Evolutionary conservation across 176 grass and related monocot genomes (phyloP).

Genomic region (Juncus effusus): DNA sequence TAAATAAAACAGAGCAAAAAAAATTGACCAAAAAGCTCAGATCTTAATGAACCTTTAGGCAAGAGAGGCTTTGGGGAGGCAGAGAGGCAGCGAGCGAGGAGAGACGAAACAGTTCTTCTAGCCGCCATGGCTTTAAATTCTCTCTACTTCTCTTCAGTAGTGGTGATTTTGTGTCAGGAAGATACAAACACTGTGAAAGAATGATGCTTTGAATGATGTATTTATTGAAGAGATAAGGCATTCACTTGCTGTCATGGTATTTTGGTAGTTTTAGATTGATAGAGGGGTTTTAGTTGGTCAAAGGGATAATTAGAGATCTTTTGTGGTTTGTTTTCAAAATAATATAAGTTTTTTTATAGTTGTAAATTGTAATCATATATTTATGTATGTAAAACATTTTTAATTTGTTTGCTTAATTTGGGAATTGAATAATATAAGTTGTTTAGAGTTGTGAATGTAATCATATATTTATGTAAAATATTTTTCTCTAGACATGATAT

Average conservation of each 20-base stretch:
- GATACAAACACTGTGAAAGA: neutral
- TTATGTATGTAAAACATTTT: no score
- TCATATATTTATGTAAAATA: no score
- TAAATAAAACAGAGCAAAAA: neutral
- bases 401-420: no score
- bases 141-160: slow-evolving; percentile 13
- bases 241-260: neutral
- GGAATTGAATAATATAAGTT: no score
- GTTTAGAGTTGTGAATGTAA: no score
- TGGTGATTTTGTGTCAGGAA: slow-evolving; percentile 10
- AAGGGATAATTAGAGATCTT: no score
- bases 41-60: slow-evolving; percentile 36
- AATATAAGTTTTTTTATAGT: no score
- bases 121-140: slow-evolving; percentile 41
- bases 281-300: neutral
- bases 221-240: no score
- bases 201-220: no score
- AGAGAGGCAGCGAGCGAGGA: slow-evolving; percentile 39
- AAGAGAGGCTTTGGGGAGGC: slow-evolving; percentile 9
- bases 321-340: no score
- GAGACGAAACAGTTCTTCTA: slow-evolving; percentile 47
- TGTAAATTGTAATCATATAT: no score
- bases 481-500: no score
- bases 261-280: neutral
- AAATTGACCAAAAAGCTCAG: neutral